Percentiles rank a stretch among this genome's conserved stretches.
These are phyloP conservation scores for Rhodomyrtus psidioides DNA, from an alignment of 441 rosid genomes.

Conservation along the genomic window DNA sequence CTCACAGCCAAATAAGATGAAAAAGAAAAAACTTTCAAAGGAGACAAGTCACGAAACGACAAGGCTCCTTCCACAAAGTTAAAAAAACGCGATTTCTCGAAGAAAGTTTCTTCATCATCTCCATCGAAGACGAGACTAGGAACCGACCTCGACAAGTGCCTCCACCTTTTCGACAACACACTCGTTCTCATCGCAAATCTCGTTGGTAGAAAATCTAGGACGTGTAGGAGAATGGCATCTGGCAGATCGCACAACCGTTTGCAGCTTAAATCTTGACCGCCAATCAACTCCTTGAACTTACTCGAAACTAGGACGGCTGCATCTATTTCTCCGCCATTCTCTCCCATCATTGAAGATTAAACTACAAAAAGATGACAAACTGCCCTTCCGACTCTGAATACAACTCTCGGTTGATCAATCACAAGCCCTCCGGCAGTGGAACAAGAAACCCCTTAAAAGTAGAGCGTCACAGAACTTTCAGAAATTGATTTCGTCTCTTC, in stretches of 20 bases:
- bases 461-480: not conserved
- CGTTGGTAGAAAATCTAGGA: not conserved
- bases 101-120: not conserved
- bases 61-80: not conserved
- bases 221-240: not conserved
- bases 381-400: not conserved
- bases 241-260: not conserved
- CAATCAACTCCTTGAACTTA: no score
- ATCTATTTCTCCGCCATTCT: not conserved
- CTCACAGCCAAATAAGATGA: not conserved
- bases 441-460: not conserved
- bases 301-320: not conserved
- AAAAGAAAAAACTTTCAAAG: not conserved
- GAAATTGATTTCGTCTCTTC: not conserved
- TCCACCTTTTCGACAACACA: no score
- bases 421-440: not conserved
- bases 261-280: not conserved
- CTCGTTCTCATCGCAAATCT: not conserved
- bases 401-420: not conserved
- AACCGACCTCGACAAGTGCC: not conserved
- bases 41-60: not conserved
- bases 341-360: not conserved
- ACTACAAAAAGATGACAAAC: not conserved
- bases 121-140: not conserved
- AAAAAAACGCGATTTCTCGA: not conserved